Evolutionary conservation across 2,329 filamentous ascomycete genomes (phyloP).

Genomic region (Neonectria faginata): DNA sequence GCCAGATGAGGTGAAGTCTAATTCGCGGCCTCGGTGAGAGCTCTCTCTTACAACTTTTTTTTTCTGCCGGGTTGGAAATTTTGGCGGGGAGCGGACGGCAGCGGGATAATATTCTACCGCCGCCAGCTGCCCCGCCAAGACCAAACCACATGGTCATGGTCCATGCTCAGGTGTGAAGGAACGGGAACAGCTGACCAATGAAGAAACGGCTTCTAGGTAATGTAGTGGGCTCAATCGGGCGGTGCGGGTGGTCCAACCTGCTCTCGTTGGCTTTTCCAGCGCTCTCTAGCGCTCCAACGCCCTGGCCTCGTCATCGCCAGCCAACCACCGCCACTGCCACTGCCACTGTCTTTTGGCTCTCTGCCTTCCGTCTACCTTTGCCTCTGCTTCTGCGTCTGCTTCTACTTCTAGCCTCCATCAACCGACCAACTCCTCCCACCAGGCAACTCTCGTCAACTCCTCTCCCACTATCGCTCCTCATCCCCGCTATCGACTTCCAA

Average conservation of each 20-base stretch:
- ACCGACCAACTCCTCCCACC: slow-evolving; percentile 38
- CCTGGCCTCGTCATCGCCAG: slow-evolving; percentile 45
- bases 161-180: not conserved
- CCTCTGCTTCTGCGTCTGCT: not conserved
- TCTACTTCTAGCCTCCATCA: slow-evolving; percentile 30
- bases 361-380: slow-evolving; percentile 20
- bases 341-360: slow-evolving; percentile 10
- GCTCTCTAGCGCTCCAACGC: slow-evolving; percentile 25
- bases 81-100: slow-evolving; percentile 47
- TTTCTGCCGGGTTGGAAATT: slow-evolving; percentile 48
- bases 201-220: slow-evolving; percentile 1
- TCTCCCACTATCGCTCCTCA: slow-evolving; percentile 12
- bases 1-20: not conserved
- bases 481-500: slow-evolving; percentile 17
- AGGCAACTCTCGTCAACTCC: slow-evolving; percentile 34
- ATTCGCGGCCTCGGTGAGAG: slow-evolving; percentile 32
- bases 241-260: slow-evolving; percentile 12
- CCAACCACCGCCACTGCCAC: slow-evolving; percentile 40
- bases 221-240: slow-evolving; percentile 7
- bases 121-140: slow-evolving; percentile 31
- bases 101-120: slow-evolving; percentile 27
- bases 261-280: slow-evolving; percentile 25
- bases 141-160: slow-evolving; percentile 15
- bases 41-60: slow-evolving; percentile 44
- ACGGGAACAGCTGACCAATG: slow-evolving; percentile 23